Base-by-base conservation (phyloP, 345 rosid species). In the Erysimum cheiranthoides region DNA sequence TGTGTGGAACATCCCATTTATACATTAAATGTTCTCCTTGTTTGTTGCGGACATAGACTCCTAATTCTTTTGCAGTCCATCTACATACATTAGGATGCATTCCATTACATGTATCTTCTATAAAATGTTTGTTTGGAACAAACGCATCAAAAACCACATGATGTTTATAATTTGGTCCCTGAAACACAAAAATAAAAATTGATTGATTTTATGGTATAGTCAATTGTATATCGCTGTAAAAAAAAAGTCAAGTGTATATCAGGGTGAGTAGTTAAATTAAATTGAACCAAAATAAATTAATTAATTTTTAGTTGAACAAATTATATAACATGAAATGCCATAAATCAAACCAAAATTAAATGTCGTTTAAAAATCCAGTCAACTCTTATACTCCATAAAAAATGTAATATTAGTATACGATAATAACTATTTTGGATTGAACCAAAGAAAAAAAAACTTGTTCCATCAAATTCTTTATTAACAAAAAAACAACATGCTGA, bases 141-240 rank as follows among this genome's bases (percentile, higher is more conserved):
- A 54, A 64, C 12, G 47, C 71, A 53, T 53, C 28, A 43, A 73
- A 42, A 31, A 42, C 65, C n/a, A 54, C 64, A 54, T 73, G 46
- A 3, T 73, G 71, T 34, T 53, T n/a, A 13, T 73, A 54, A 7
- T 73, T 42, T 54, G 77, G 71, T 25, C 77, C 77, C 77, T 72
- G 42, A 32, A 59, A 59, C 14, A 58, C 17, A 45, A 8, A 35
- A 35, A 35, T 21, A 21, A 21, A 21, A 21, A 21, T 21, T 21
- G 25, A 21, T 21, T 21, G 25, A 21, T 21, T 21, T 21, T 21
- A 21, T 21, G 25, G 1, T 1, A 35, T 35, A n/a, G 36, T 34
- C 36, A 34, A 34, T 1, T 34, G 6, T 21, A 21, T 6, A 34
- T 34, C 2, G n/a, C n/a, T n/a, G n/a, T n/a, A n/a, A n/a, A n/a